A percentile compares a stretch with the other conserved stretches of the same genome.
Conservation (phyloP, 306 rosid species). For the Rubus idaeus region DNA sequence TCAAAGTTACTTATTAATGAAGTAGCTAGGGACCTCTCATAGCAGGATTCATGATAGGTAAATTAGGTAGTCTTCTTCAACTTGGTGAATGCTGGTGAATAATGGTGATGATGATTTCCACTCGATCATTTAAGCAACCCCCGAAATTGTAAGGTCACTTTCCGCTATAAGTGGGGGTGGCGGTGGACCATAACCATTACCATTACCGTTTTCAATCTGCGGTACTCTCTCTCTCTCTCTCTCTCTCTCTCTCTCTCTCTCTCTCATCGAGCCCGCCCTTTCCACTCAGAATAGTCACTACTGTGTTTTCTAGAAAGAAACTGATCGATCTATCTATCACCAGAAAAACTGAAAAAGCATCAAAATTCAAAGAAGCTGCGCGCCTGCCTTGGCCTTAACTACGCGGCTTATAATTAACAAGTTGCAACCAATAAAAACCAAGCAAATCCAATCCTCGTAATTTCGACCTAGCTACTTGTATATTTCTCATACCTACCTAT, state of each 20-base stretch:
- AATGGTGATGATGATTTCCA: not conserved
- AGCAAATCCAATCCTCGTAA: constrained; percentile 25
- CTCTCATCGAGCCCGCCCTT: not conserved
- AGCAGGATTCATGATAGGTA: not conserved
- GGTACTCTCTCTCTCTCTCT: not conserved
- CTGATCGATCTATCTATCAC: constrained; percentile 1
- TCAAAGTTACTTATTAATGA: not conserved
- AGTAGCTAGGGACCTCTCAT: constrained; percentile 9
- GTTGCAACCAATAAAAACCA: constrained; percentile 41
- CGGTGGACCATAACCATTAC: constrained; percentile 48
- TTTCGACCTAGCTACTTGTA: not conserved
- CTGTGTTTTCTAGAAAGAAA: constrained; percentile 12
- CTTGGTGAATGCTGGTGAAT: not conserved
- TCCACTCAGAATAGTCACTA: not conserved
- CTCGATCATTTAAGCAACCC: constrained; percentile 27
- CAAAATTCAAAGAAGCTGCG: not conserved
- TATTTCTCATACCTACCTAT: not conserved
- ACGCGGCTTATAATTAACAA: constrained; percentile 29
- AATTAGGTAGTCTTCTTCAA: not conserved
- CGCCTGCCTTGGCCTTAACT: constrained; percentile 11
- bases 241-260: not conserved
- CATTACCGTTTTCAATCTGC: not conserved
- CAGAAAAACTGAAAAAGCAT: constrained; percentile 6
- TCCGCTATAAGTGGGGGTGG: constrained; percentile 64
- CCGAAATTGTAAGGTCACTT: constrained; percentile 54